Evolutionary conservation across 805 yeast species (phyloP).

Genomic region (Allodekkera sacchari): DNA sequence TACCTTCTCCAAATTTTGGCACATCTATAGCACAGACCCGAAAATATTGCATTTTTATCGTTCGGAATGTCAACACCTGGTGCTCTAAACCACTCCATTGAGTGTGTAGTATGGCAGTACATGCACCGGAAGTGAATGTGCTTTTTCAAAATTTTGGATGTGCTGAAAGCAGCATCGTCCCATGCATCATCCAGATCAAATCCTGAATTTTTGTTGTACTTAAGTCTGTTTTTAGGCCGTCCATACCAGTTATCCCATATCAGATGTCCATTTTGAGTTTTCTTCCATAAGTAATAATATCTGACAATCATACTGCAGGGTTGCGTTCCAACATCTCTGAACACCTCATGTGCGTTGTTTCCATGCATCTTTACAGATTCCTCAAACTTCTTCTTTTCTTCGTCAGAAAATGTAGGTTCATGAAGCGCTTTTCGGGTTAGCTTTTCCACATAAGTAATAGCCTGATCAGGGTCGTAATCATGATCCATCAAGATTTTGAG

Average conservation of each 20-base stretch:
- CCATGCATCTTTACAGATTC: conserved; percentile 66
- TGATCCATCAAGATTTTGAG: conserved; percentile 44
- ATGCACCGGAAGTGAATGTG: conserved; percentile 51
- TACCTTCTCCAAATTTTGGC: conserved; percentile 89
- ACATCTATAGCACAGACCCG: conserved; percentile 77
- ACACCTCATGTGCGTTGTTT: conserved; percentile 70
- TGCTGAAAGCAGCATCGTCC: conserved; percentile 68
- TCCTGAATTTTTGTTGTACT: conserved; percentile 36
- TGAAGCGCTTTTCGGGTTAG: conserved; percentile 51
- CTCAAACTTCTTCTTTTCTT: conserved; percentile 65
- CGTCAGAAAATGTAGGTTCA: conserved; percentile 68
- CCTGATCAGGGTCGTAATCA: conserved; percentile 41
- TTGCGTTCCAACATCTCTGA: conserved; percentile 63
- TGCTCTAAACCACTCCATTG: conserved; percentile 61
- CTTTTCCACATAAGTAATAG: conserved; percentile 36
- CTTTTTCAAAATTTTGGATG: conserved; percentile 34
- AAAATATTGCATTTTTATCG: conserved; percentile 26
- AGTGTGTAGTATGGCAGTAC: conserved; percentile 52
- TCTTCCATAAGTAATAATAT: conserved; percentile 88
- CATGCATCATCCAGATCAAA: conserved; percentile 36
- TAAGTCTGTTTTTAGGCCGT: conserved; percentile 50
- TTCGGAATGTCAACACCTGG: conserved; percentile 48
- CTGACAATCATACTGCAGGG: conserved; percentile 74
- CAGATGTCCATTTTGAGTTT: conserved; percentile 60
- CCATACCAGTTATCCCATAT: conserved; percentile 84